Evolutionary conservation across 805 yeast species (phyloP).

Genomic region (Pichia gijzeniarum): DNA sequence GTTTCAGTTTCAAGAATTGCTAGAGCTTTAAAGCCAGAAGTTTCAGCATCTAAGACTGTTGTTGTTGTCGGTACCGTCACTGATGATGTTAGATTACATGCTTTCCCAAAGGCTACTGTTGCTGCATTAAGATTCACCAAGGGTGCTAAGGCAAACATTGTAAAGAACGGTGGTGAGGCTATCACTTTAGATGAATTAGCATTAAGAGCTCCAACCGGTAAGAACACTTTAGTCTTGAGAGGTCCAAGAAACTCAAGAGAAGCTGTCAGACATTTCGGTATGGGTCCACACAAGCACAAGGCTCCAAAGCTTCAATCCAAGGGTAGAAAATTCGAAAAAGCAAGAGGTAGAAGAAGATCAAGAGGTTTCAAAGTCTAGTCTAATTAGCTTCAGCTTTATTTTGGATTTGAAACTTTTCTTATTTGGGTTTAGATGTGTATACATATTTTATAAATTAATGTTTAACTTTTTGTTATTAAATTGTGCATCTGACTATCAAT

Average conservation of each 20-base stretch:
- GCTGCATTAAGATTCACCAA: slow-evolving; percentile 99
- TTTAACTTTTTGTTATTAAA: not conserved
- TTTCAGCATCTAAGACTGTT: slow-evolving; percentile 83
- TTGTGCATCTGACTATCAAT: too few relatives aligned
- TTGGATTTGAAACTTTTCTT: not conserved
- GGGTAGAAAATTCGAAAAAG: slow-evolving; percentile 99
- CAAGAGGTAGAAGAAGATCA: slow-evolving; percentile 99
- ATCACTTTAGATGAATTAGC: slow-evolving; percentile 99
- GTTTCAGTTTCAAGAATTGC: slow-evolving; percentile 91
- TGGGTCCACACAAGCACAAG: slow-evolving; percentile 99
- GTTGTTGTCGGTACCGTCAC: slow-evolving; percentile 99
- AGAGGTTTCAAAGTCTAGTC: slow-evolving; percentile 99
- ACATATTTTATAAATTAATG: not conserved
- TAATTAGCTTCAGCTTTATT: slow-evolving; percentile 15
- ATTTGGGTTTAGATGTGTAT: slow-evolving; percentile 1
- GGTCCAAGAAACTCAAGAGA: slow-evolving; percentile 99
- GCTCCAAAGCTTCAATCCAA: slow-evolving; percentile 96
- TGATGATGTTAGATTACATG: slow-evolving; percentile 90
- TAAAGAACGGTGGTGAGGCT: slow-evolving; percentile 99
- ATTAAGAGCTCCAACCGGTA: slow-evolving; percentile 98
- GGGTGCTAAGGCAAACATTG: slow-evolving; percentile 95
- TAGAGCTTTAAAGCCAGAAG: slow-evolving; percentile 74
- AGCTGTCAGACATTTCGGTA: slow-evolving; percentile 99
- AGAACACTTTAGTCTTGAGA: slow-evolving; percentile 95
- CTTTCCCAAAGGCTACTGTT: slow-evolving; percentile 93